Percentiles rank a stretch among this genome's conserved stretches.
Evolutionary conservation across 1,284 basidiomycete genomes (phyloP).

Genomic region (Puccinia brachypodii): DNA sequence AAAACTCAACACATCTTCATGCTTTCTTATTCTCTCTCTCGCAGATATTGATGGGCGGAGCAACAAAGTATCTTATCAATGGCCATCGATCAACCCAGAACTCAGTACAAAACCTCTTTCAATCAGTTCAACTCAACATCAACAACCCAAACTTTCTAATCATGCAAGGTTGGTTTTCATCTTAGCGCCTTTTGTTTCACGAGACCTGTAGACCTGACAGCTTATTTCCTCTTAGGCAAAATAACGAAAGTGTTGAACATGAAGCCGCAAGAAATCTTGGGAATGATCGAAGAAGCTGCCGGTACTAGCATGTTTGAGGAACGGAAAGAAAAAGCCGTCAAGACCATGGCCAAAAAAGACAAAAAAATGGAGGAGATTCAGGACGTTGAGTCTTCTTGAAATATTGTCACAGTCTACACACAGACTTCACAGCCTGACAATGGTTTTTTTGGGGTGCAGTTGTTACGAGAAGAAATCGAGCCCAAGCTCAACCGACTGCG

Average conservation of each 20-base stretch:
- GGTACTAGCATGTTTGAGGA: slow-evolving; percentile 99
- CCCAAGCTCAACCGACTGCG: slow-evolving; percentile 91
- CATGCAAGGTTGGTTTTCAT: slow-evolving; percentile 79
- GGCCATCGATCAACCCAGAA: slow-evolving; percentile 92
- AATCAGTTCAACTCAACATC: slow-evolving; percentile 97
- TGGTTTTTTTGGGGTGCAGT: slow-evolving; percentile 54
- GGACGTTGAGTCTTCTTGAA: slow-evolving; percentile 58
- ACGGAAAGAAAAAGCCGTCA: slow-evolving; percentile 92
- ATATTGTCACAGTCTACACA: not conserved
- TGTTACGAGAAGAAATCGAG: slow-evolving; percentile 85
- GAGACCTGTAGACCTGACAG: not conserved
- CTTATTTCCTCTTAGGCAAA: slow-evolving; percentile 58
- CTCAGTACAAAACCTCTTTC: slow-evolving; percentile 86
- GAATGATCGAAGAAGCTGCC: slow-evolving; percentile 98
- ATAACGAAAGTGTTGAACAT: slow-evolving; percentile 84
- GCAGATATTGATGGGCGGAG: slow-evolving; percentile 86
- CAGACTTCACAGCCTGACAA: not conserved
- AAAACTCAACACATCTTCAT: not conserved
- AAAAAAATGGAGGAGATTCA: slow-evolving; percentile 91
- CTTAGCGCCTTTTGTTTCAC: not conserved
- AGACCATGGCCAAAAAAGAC: slow-evolving; percentile 97
- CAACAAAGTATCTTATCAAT: slow-evolving; percentile 95
- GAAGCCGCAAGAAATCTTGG: slow-evolving; percentile 95
- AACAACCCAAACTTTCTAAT: slow-evolving; percentile 99
- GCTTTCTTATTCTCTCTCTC: not conserved